Evolutionary conservation across 371 early-diverging fungal genomes (phyloP).

Genomic region (Lichtheimia hyalospora): DNA sequence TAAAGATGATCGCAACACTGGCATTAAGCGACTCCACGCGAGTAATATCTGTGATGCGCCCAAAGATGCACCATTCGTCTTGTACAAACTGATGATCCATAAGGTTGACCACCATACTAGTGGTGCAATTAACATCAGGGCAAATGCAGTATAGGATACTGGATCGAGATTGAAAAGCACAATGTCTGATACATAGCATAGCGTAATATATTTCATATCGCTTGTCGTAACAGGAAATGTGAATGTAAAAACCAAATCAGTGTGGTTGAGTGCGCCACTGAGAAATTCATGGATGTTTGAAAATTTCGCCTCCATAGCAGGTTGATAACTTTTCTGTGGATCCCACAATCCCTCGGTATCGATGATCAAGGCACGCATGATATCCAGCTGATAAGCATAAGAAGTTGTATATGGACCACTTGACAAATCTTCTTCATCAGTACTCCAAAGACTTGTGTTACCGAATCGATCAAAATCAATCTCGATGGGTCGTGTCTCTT

Average conservation of each 20-base stretch:
- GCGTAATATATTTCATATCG: too few relatives aligned
- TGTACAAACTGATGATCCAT: constrained; percentile 13
- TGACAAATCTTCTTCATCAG: too few relatives aligned
- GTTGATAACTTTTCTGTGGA: too few relatives aligned
- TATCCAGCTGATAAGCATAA: constrained; percentile 5
- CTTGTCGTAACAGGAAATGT: too few relatives aligned
- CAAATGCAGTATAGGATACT: background rate
- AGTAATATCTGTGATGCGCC: constrained; percentile 14
- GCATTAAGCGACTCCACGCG: too few relatives aligned
- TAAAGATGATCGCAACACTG: too few relatives aligned
- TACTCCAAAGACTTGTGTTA: background rate
- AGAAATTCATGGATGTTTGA: background rate
- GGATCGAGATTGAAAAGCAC: background rate
- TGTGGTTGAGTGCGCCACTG: background rate
- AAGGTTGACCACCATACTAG: constrained; percentile 14
- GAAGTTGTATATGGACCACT: background rate
- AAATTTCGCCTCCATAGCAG: too few relatives aligned
- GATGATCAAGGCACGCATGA: background rate
- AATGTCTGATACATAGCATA: too few relatives aligned
- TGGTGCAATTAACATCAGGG: constrained; percentile 5
- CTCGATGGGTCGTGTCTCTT: background rate
- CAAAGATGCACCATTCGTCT: constrained; percentile 12
- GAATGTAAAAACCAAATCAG: background rate
- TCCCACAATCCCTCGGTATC: too few relatives aligned
- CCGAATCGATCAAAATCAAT: constrained; percentile 12